Base-by-base conservation (phyloP, 257 asterid genomes). In the Nicotiana paniculata region DNA sequence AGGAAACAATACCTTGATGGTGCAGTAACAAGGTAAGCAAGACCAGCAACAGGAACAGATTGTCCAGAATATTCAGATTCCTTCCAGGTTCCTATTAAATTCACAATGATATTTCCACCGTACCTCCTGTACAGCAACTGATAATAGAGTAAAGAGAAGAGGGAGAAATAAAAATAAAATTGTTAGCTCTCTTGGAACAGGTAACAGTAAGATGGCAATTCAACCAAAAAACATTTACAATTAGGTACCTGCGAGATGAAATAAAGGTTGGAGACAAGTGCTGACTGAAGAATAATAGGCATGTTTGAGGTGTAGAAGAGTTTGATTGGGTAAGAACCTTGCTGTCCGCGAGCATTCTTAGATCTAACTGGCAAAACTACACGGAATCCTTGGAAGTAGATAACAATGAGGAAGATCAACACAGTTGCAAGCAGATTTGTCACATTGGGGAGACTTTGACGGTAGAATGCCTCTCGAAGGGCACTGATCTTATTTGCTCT, bases 211-310 rank as follows among this genome's bases (percentile, higher is more conserved):
- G 61, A 55, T 54, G 54, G 6, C 28, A 26, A 69, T 18, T 54
- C 51, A 28, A 63, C 43, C 37, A n/a, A 7, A 63, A 51, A 11
- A 28, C 33, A 33, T 2, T 3, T 15, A 54, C 16, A 61, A 32
- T 62, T 8, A 30, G 66, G 72, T 83, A 92, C 96, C 96, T 90
- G 97, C 82, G 94, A 92, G 72, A 92, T 90, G 82, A 90, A 90
- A 86, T 92, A 90, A 28, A 92, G 93, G 88, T 92, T 92, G 87
- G 97, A 90, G 32, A 89, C 92, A 77, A 92, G 94, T 46, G 97
- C 97, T 2, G 97, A 92, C 76, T 92, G 97, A 82, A 92, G 89
- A 84, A 92, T 92, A 81, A 92, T 92, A 53, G 97, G 94, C 97
- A 92, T 92, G 87, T 90, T 90, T 80, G 97, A 92, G 66, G 93